phyloP scores from a whole-genome alignment of 176 grass and related monocot species.

The Elymus sibiricus region DNA sequence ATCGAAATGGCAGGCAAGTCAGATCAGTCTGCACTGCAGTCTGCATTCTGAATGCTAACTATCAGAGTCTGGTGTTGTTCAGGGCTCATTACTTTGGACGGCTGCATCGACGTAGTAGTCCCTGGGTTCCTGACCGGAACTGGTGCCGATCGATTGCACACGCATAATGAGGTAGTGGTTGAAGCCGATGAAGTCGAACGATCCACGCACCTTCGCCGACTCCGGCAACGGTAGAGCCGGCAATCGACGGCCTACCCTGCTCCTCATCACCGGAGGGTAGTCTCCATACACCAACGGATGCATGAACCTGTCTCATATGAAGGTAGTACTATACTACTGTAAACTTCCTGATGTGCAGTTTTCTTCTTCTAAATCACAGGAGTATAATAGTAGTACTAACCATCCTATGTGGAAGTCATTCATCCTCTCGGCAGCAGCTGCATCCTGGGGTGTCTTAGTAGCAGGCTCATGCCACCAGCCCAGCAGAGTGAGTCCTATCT shows the following conservation, averaged over 20 bases:
- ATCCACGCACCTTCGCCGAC: slow-evolving; percentile 44
- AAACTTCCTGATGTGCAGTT: too few species aligned
- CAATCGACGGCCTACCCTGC: slow-evolving; percentile 47
- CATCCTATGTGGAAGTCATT: slow-evolving; percentile 84
- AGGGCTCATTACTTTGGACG: slow-evolving; percentile 11
- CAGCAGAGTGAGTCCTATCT: slow-evolving; percentile 67
- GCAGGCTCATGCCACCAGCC: slow-evolving; percentile 62
- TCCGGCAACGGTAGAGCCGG: slow-evolving; percentile 44
- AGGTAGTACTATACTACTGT: too few species aligned
- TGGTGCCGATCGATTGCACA: not conserved
- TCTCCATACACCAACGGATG: slow-evolving; percentile 67
- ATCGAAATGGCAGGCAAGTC: too few species aligned
- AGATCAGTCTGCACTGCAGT: too few species aligned
- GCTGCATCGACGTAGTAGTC: slow-evolving; percentile 69
- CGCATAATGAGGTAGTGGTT: slow-evolving; percentile 58
- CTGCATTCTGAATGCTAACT: too few species aligned
- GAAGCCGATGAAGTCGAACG: slow-evolving; percentile 80
- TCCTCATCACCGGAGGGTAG: slow-evolving; percentile 74
- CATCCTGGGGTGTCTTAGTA: slow-evolving; percentile 33
- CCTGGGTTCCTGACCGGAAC: slow-evolving; percentile 6
- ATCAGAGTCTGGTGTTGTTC: too few species aligned
- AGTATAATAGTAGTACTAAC: slow-evolving; percentile 19
- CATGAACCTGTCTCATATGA: slow-evolving; percentile 43
- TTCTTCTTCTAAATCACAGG: not conserved
- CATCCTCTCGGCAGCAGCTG: slow-evolving; percentile 55